These are phyloP conservation scores for Vickermania ingenoplastis DNA, from an alignment of 208 protist species.

Conservation along the genomic window DNA sequence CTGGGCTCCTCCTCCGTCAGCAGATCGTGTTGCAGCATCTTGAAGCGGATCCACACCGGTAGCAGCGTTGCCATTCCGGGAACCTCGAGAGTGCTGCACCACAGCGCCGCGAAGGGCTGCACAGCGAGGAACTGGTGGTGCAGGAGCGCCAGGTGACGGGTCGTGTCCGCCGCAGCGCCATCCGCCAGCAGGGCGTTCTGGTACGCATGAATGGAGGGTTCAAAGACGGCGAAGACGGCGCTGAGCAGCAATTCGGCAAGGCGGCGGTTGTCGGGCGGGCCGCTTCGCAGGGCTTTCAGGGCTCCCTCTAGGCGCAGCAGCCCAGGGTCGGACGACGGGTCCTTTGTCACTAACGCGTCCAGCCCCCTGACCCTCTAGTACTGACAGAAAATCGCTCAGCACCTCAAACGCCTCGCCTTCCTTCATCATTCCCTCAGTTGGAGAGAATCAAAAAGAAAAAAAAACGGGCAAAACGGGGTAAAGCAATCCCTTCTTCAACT, in stretches of 20 bases:
- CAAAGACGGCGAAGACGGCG: background rate
- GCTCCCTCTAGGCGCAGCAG: too few species aligned
- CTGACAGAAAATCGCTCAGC: constrained; percentile 15
- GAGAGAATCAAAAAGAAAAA: constrained; percentile 5
- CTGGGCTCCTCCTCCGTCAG: constrained; percentile 20
- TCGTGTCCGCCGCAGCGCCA: background rate
- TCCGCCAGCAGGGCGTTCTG: background rate
- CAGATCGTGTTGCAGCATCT: constrained; percentile 2
- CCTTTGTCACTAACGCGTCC: too few species aligned
- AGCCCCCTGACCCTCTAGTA: constrained; percentile 8
- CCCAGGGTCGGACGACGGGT: constrained; percentile 6
- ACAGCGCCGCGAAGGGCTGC: background rate
- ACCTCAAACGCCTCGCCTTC: constrained; percentile 18
- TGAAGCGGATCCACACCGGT: background rate
- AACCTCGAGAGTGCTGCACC: background rate
- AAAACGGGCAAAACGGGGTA: too few species aligned
- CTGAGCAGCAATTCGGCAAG: background rate
- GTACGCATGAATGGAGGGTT: background rate
- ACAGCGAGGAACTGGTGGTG: background rate
- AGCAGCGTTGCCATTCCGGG: background rate
- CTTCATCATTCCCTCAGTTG: constrained; percentile 9
- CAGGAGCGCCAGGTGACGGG: background rate
- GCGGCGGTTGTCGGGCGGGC: background rate
- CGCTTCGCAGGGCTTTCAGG: too few species aligned
- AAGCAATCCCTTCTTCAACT: too few species aligned